phyloP scores from a whole-genome alignment of 2,329 filamentous ascomycete genomes.

The Exserohilum turcica region DNA sequence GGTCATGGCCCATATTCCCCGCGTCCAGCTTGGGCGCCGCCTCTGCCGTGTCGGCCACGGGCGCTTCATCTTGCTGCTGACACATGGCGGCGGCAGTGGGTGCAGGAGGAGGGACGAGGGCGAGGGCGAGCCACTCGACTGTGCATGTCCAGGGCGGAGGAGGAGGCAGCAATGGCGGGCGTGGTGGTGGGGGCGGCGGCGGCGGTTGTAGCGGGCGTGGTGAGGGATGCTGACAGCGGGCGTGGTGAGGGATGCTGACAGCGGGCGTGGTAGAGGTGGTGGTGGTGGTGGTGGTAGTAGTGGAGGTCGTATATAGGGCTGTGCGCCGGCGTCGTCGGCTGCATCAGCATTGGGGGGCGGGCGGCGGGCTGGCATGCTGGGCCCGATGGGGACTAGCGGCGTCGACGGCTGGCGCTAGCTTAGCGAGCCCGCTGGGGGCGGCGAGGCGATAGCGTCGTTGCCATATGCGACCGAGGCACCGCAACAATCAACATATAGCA shows the following conservation, averaged over 20 bases:
- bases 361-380: conserved; percentile 6
- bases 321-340: conserved; percentile 1
- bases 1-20: conserved; percentile 76
- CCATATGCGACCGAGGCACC: conserved; percentile 20
- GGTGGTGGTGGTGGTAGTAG: neutral
- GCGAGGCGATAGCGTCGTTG: conserved; percentile 20
- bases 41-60: neutral
- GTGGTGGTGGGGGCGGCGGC: neutral
- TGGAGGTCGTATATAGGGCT: neutral
- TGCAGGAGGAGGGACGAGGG: conserved; percentile 19
- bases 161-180: neutral
- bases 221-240: too few species aligned
- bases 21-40: conserved; percentile 61
- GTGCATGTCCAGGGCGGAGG: conserved; percentile 20
- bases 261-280: neutral
- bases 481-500: conserved; percentile 24
- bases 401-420: conserved; percentile 9
- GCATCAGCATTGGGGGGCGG: conserved; percentile 3
- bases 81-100: conserved; percentile 28
- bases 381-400: conserved; percentile 8
- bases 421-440: conserved; percentile 15
- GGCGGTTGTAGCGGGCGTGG: neutral
- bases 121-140: conserved; percentile 7
- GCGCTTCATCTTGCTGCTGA: conserved; percentile 29
- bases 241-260: neutral